Percentiles rank a stretch among this genome's conserved stretches.
These are phyloP conservation scores for Fusarium proliferatum DNA, from an alignment of 2,329 filamentous ascomycete species.

Conservation along the genomic window DNA sequence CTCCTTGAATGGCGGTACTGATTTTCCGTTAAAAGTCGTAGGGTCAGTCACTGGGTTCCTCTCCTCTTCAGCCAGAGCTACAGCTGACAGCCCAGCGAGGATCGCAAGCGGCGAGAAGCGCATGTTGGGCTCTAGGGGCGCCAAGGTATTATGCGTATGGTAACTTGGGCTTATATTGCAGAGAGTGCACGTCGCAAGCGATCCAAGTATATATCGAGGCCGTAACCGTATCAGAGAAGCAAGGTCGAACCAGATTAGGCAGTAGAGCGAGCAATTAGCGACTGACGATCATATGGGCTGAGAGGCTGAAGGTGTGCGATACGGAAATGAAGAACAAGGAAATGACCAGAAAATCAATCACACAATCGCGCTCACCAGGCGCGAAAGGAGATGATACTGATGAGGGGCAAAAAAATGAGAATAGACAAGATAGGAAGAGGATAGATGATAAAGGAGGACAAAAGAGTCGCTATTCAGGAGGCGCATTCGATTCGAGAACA, in stretches of 20 bases:
- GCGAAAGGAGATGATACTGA: conserved; percentile 28
- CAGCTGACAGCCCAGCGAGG: conserved; percentile 56
- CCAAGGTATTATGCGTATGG: not conserved
- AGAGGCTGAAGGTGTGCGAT: conserved; percentile 16
- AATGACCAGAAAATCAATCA: conserved; percentile 22
- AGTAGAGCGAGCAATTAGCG: conserved; percentile 27
- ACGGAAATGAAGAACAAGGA: conserved; percentile 14
- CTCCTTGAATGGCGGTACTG: conserved; percentile 73
- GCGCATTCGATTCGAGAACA: conserved; percentile 38
- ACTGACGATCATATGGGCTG: conserved; percentile 30
- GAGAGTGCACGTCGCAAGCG: not conserved
- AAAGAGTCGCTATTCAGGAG: conserved; percentile 32
- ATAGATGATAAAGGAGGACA: conserved; percentile 26
- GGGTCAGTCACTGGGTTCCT: conserved; percentile 47
- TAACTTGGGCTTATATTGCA: not conserved
- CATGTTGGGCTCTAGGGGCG: conserved; percentile 43
- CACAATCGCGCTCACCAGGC: conserved; percentile 35
- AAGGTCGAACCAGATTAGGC: conserved; percentile 14
- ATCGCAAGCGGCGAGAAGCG: conserved; percentile 56
- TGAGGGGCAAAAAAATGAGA: conserved; percentile 22
- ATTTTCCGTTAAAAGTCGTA: conserved; percentile 74
- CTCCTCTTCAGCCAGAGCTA: conserved; percentile 50
- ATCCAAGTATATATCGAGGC: not conserved
- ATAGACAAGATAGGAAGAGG: conserved; percentile 6
- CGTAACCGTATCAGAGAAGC: not conserved